Conservation (phyloP, 1,284 basidiomycete genomes). For the Microbotryum intermedium region DNA sequence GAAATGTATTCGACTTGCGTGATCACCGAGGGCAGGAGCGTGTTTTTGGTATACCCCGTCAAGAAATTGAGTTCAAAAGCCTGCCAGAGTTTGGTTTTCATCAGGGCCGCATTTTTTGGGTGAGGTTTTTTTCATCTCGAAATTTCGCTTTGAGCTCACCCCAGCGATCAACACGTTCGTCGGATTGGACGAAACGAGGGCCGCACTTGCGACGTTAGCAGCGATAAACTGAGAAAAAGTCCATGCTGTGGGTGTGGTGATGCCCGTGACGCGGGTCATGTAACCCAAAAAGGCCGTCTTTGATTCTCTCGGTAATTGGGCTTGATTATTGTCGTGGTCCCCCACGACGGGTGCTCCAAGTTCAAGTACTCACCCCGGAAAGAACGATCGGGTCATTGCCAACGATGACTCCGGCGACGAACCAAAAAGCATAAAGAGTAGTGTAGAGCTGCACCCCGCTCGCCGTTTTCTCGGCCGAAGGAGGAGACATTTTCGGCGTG, state of each 20-base stretch:
- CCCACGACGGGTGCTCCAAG: not conserved
- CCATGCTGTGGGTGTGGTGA: slow-evolving; percentile 47
- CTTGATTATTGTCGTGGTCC: not conserved
- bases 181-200: slow-evolving; percentile 39
- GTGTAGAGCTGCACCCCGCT: slow-evolving; percentile 57
- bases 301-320: not conserved
- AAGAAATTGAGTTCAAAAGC: slow-evolving; percentile 34
- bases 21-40: slow-evolving; percentile 43
- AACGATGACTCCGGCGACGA: slow-evolving; percentile 64
- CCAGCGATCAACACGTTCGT: slow-evolving; percentile 42
- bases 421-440: slow-evolving; percentile 72
- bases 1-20: slow-evolving; percentile 43
- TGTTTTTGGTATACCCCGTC: slow-evolving; percentile 32
- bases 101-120: not conserved
- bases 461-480: slow-evolving; percentile 22
- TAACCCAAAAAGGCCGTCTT: slow-evolving; percentile 76
- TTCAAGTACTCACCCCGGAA: slow-evolving; percentile 11
- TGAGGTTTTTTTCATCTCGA: not conserved
- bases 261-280: slow-evolving; percentile 62
- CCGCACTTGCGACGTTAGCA: slow-evolving; percentile 61
- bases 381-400: slow-evolving; percentile 58
- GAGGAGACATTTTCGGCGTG: slow-evolving; percentile 36
- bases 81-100: not conserved
- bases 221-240: slow-evolving; percentile 60
- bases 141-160: slow-evolving; percentile 5